A percentile compares a stretch with the other conserved stretches of the same genome.
These are phyloP conservation scores for Botrytis deweyae DNA, from an alignment of 2,329 filamentous ascomycete species.

Conservation along the genomic window DNA sequence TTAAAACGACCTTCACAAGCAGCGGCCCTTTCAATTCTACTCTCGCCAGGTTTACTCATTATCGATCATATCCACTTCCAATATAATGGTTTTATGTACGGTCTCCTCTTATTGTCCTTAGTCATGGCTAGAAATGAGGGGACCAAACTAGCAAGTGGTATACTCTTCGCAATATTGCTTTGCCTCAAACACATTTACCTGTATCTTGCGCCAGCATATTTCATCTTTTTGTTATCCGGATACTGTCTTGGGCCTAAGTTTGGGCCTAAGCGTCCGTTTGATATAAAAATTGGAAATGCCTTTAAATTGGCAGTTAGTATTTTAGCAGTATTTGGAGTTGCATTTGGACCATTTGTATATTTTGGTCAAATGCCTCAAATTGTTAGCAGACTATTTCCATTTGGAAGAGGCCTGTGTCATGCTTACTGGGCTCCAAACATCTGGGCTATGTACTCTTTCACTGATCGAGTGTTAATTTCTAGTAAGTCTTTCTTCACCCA, in stretches of 20 bases:
- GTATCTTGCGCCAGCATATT: slow-evolving; percentile 93
- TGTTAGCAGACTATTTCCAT: slow-evolving; percentile 83
- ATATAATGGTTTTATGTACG: slow-evolving; percentile 97
- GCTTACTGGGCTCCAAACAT: slow-evolving; percentile 98
- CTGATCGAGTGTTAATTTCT: slow-evolving; percentile 78
- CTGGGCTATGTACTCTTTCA: slow-evolving; percentile 95
- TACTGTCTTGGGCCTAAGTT: slow-evolving; percentile 82
- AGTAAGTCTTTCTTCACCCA: slow-evolving; percentile 48
- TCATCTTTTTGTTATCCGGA: slow-evolving; percentile 83
- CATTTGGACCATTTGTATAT: slow-evolving; percentile 84
- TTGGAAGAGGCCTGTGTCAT: slow-evolving; percentile 89
- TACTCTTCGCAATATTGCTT: slow-evolving; percentile 79
- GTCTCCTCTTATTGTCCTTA: slow-evolving; percentile 81
- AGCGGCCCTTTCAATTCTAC: slow-evolving; percentile 81
- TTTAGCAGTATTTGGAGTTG: slow-evolving; percentile 67
- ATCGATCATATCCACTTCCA: slow-evolving; percentile 99
- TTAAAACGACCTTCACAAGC: slow-evolving; percentile 79
- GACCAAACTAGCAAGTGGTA: slow-evolving; percentile 73
- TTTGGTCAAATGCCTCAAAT: slow-evolving; percentile 84
- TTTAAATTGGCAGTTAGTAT: slow-evolving; percentile 80
- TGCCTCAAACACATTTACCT: slow-evolving; percentile 99
- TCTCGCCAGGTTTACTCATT: slow-evolving; percentile 90
- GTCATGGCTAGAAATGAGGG: slow-evolving; percentile 75
- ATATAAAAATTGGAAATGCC: slow-evolving; percentile 74
- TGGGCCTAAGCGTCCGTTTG: slow-evolving; percentile 65